phyloP scores from a whole-genome alignment of 495 filamentous ascomycete species.

The Penicillium herquei region DNA sequence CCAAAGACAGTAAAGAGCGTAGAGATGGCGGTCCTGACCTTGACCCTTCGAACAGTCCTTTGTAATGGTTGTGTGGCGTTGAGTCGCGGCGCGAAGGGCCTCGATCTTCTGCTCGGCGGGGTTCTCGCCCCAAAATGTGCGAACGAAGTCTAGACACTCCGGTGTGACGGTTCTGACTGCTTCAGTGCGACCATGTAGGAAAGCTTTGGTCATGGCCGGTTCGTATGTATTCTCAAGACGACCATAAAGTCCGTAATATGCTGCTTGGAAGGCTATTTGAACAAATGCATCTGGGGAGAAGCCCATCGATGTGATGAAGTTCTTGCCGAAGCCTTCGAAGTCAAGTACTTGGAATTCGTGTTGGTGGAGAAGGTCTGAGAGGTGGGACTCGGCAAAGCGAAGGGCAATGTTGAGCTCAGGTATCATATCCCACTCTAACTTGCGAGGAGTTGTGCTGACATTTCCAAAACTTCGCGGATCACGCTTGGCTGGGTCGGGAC shows the following conservation, averaged over 20 bases:
- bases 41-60: constrained; percentile 86
- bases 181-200: constrained; percentile 90
- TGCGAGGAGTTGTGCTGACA: constrained; percentile 90
- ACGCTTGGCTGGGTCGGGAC: constrained; percentile 89
- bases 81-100: constrained; percentile 75
- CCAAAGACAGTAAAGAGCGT: constrained; percentile 94
- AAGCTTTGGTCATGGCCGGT: constrained; percentile 96
- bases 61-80: constrained; percentile 77
- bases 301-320: constrained; percentile 94
- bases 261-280: constrained; percentile 98
- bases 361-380: constrained; percentile 93
- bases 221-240: constrained; percentile 94
- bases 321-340: constrained; percentile 87
- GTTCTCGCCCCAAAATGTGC: constrained; percentile 92
- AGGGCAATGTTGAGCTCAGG: constrained; percentile 89
- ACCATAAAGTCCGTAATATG: constrained; percentile 96
- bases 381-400: constrained; percentile 90
- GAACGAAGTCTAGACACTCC: constrained; percentile 81
- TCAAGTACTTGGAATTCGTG: constrained; percentile 95
- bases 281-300: constrained; percentile 98
- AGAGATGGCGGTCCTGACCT: constrained; percentile 92
- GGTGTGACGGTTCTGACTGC: constrained; percentile 83
- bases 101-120: constrained; percentile 80
- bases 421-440: constrained; percentile 96
- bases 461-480: constrained; percentile 94